Evolutionary conservation across 2,329 filamentous ascomycete genomes (phyloP), one percentile per base, ranked within the genome.

Genomic region (Arthrobotrys sinensis): DNA sequence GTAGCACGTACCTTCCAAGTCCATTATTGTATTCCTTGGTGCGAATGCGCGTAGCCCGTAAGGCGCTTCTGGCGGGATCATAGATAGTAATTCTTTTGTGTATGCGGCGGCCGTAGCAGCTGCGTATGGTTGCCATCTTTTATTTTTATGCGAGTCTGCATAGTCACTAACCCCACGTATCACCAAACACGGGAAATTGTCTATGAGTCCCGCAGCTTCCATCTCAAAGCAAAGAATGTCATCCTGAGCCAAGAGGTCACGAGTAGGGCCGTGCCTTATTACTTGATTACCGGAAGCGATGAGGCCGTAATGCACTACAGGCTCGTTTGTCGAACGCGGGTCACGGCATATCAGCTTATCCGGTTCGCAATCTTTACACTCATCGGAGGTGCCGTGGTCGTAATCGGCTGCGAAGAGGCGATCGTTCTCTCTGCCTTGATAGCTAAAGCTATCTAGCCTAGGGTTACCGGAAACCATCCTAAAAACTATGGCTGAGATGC

Each of bases 91-190:
- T 38, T 50, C 21, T 16, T 45, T 45, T 6, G 43, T 12, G 12
- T 45, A 45, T 6, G 43, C 43, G 1, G 43, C 43, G 3, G 43
- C 43, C 12, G 43, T 16, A n/a, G n/a, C n/a, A 11, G 43, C 43
- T n/a, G 43, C 43, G 43, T 45, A 45, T 2, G 12, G 43, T 16
- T 45, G 43, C 43, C 43, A 45, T 16, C 5, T n/a, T 2, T 16
- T n/a, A 16, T 45, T 45, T 7, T 45, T 82, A 79, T 36, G 82
- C 32, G 48, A 34, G 46, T 80, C 80, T 12, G 53, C 45, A 62
- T 81, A 81, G 50, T 81, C 80, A 14, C 45, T 73, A 21, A 81
- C 78, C 14, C 80, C 78, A 53, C 79, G 72, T 32, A 81, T 80
- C 8, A 80, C 67, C n/a, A 81, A 8, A 53, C 79, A 80, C 11